These are phyloP conservation scores for Trichophyton mentagrophytes DNA, from an alignment of 2,329 filamentous ascomycete species.

Conservation along the genomic window DNA sequence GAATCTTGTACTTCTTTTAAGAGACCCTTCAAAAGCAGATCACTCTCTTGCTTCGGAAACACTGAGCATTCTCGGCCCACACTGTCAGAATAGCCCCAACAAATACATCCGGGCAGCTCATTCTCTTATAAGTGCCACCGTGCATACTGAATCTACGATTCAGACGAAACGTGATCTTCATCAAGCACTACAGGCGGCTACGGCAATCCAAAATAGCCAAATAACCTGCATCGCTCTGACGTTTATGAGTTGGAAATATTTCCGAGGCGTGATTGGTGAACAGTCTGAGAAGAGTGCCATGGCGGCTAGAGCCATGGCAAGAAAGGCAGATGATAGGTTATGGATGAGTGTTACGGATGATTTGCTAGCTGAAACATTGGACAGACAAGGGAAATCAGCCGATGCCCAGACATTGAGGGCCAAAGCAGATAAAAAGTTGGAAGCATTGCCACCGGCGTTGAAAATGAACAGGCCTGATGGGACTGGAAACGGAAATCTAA, in stretches of 20 bases:
- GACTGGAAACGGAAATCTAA: neutral
- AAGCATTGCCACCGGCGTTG: constrained; percentile 26
- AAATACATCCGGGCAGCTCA: constrained; percentile 66
- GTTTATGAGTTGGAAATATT: constrained; percentile 73
- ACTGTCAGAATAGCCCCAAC: constrained; percentile 58
- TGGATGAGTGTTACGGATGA: constrained; percentile 73
- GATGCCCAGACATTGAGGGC: constrained; percentile 37
- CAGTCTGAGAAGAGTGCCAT: constrained; percentile 65
- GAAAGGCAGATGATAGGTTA: constrained; percentile 55
- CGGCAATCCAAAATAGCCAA: constrained; percentile 59
- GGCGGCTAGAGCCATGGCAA: constrained; percentile 55
- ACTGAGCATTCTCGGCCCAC: constrained; percentile 52
- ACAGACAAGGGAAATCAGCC: constrained; percentile 52
- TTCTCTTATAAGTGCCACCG: constrained; percentile 59
- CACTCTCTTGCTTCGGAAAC: constrained; percentile 48
- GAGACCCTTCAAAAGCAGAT: constrained; percentile 46
- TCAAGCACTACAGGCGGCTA: constrained; percentile 56
- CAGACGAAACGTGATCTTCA: constrained; percentile 69
- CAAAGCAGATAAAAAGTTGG: constrained; percentile 33
- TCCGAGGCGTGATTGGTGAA: constrained; percentile 66
- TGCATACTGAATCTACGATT: constrained; percentile 55
- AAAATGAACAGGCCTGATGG: constrained; percentile 16
- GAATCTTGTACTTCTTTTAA: constrained; percentile 61
- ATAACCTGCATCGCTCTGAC: constrained; percentile 72
- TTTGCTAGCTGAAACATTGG: constrained; percentile 62